Evolutionary conservation across 2,329 filamentous ascomycete genomes (phyloP), one percentile per base, ranked within the genome.

Genomic region (Byssothecium circinans): DNA sequence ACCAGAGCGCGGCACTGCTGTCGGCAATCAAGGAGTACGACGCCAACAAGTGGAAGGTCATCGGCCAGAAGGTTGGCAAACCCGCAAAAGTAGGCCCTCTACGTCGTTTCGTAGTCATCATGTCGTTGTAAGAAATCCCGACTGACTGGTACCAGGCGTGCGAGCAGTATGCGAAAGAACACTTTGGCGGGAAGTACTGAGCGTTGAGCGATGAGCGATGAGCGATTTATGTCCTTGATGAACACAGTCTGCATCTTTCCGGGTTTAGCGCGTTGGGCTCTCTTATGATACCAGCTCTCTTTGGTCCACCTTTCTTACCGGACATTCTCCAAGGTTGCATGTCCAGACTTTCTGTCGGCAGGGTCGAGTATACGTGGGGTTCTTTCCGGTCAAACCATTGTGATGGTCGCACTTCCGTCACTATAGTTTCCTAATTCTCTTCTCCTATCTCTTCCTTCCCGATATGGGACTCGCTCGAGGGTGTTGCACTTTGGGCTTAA

Each of bases 21-120:
- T 90, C 88, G 56, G 94, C 94, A 23, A 99, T 99, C 75, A 96
- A 96, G 75, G 94, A 99, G 70, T 97, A 97, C 74, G 94, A 99
- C 70, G 87, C 90, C 68, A 96, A 95, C 73, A 97, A 97, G 71
- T 99, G 94, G 94, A 97, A 97, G 75, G 85, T 87, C 20, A 97
- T 97, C 67, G 94, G 94, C 29, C 86, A 89, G 71, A 97, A 97
- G 74, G 90, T 99, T 61, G 91, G 91, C 65, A 99, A 99, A 75
- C 94, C 94, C 40, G 94, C 94, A 60, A 99, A 99, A 85, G 88
- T 90, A 71, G 54, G 74, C 66, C 47, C 52, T 49, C 41, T 42
- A 45, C n/a, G 15, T 22, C 17, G 37, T 37, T 8, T 4, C 25
- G 8, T 22, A 45, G 50, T 43, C 33, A 15, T 19, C n/a, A 10